Conservation (phyloP, 805 yeast genomes). For the Candida loeiensis region DNA sequence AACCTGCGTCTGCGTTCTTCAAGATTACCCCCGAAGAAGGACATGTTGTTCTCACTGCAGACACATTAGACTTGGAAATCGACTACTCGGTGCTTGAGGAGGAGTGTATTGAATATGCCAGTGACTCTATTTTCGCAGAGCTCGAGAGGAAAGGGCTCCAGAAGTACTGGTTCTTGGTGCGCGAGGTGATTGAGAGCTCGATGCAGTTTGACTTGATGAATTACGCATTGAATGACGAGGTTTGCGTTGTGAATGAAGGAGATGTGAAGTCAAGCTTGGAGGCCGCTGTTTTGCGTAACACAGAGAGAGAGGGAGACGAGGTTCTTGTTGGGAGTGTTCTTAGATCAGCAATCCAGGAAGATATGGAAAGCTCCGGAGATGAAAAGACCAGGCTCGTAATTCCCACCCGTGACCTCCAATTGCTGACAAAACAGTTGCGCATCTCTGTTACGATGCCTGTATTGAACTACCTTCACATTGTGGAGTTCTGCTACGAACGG, state of each 20-base stretch:
- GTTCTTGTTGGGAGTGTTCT: slow-evolving; percentile 8
- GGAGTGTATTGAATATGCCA: slow-evolving; percentile 36
- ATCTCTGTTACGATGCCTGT: slow-evolving; percentile 64
- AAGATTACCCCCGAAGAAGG: slow-evolving; percentile 33
- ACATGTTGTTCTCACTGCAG: slow-evolving; percentile 22
- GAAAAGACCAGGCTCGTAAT: too few species aligned
- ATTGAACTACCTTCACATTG: slow-evolving; percentile 56
- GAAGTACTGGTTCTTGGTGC: slow-evolving; percentile 23
- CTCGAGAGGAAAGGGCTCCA: slow-evolving; percentile 11
- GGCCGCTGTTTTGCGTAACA: slow-evolving; percentile 11
- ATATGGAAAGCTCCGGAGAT: too few species aligned
- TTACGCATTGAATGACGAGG: slow-evolving; percentile 22
- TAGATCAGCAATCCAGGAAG: too few species aligned
- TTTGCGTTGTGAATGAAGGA: slow-evolving; percentile 18
- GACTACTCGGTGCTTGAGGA: slow-evolving; percentile 44
- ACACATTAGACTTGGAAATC: slow-evolving; percentile 41
- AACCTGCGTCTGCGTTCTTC: slow-evolving; percentile 62
- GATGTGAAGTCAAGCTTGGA: slow-evolving; percentile 18
- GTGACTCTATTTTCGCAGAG: slow-evolving; percentile 12
- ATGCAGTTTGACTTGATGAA: slow-evolving; percentile 28
- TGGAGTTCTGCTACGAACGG: slow-evolving; percentile 42
- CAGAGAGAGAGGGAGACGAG: slow-evolving; percentile 10
- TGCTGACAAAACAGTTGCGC: slow-evolving; percentile 28
- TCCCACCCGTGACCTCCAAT: too few species aligned
- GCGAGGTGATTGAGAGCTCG: slow-evolving; percentile 14